Evolutionary conservation across 176 grass and related monocot genomes (phyloP).

Genomic region (Alloteropsis semialata): DNA sequence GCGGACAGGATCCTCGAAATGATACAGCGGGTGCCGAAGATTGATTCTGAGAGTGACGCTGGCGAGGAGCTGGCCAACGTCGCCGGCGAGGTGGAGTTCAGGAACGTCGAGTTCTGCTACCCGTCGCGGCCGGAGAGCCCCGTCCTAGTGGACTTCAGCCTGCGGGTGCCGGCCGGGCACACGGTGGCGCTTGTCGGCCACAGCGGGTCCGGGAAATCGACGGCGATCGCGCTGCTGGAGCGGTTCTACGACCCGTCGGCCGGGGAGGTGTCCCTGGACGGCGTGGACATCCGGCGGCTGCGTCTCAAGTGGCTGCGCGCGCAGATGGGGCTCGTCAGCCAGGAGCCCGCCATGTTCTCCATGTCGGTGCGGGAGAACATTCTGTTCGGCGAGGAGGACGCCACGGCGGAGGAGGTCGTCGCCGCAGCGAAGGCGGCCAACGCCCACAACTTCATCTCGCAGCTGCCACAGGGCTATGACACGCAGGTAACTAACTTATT

Average conservation of each 20-base stretch:
- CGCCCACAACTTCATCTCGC: conserved; percentile 87
- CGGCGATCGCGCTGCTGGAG: conserved; percentile 77
- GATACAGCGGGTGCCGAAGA: conserved; percentile 52
- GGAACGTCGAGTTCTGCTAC: conserved; percentile 58
- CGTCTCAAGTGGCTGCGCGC: conserved; percentile 84
- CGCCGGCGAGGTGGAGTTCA: conserved; percentile 79
- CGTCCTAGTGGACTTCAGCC: conserved; percentile 58
- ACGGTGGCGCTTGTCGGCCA: conserved; percentile 74
- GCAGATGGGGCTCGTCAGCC: conserved; percentile 44
- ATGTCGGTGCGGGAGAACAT: conserved; percentile 83
- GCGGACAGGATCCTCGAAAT: conserved; percentile 46
- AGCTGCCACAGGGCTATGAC: conserved; percentile 74
- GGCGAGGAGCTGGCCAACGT: conserved; percentile 46
- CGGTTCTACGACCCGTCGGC: conserved; percentile 75
- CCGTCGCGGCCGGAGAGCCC: conserved; percentile 75
- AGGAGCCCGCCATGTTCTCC: neutral
- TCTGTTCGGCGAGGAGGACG: conserved; percentile 82
- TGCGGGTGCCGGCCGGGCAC: conserved; percentile 64
- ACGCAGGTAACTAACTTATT: conserved; percentile 57
- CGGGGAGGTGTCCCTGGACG: conserved; percentile 61
- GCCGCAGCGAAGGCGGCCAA: conserved; percentile 66
- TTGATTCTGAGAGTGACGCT: conserved; percentile 49
- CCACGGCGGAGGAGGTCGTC: conserved; percentile 64
- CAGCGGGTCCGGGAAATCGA: conserved; percentile 88
- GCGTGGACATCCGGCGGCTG: conserved; percentile 63